These are phyloP conservation scores for Neonectria ditissima DNA, from an alignment of 2,329 filamentous ascomycete genomes.

Conservation along the genomic window DNA sequence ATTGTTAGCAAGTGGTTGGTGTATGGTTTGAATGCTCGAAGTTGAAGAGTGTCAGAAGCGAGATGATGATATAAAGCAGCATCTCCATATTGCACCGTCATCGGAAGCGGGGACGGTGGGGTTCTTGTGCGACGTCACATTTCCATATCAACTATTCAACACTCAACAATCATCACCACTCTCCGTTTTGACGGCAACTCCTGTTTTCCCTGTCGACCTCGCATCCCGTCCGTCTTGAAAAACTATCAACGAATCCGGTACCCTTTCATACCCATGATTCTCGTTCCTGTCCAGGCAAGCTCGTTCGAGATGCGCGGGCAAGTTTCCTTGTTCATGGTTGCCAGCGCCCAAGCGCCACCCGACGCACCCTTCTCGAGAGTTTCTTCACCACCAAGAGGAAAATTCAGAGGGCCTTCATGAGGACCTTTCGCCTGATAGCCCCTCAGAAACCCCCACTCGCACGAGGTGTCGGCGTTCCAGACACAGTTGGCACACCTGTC, in stretches of 20 bases:
- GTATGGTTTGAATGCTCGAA: neutral
- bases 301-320: neutral
- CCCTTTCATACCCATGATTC: neutral
- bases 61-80: neutral
- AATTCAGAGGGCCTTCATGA: neutral
- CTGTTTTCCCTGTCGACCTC: neutral
- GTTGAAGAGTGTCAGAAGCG: neutral
- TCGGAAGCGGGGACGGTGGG: conserved; percentile 26
- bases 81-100: neutral
- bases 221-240: neutral
- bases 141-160: neutral
- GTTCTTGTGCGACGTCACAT: conserved; percentile 1
- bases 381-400: neutral
- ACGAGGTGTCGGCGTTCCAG: neutral
- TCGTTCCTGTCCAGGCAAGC: neutral
- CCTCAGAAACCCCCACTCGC: neutral
- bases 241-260: neutral
- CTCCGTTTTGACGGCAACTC: too few relatives aligned
- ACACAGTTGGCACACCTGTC: conserved; percentile 5
- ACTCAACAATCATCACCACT: neutral
- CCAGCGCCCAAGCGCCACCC: neutral
- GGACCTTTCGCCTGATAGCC: neutral
- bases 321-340: neutral
- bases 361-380: neutral
- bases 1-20: conserved; percentile 19